Evolutionary conservation across 192 early-diverging fungal genomes (phyloP).

Genomic region (Coemansia aciculifera): DNA sequence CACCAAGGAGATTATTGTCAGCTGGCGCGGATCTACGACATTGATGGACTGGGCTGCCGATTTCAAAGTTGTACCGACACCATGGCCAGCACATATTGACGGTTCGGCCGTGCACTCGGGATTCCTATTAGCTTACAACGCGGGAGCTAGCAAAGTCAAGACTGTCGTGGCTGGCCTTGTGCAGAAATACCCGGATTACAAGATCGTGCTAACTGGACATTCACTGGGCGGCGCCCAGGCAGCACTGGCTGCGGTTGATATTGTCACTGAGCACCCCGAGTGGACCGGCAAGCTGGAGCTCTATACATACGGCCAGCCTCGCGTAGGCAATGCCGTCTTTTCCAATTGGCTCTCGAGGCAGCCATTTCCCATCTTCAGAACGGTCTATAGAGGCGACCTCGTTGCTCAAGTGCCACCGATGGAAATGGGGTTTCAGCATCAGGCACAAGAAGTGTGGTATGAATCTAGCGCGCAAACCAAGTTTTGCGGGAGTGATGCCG

Average conservation of each 20-base stretch:
- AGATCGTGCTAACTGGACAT: slow-evolving; percentile 40
- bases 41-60: slow-evolving; percentile 35
- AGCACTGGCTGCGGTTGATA: slow-evolving; percentile 24
- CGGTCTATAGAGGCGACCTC: slow-evolving; percentile 16
- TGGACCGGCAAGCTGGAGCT: slow-evolving; percentile 15
- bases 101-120: slow-evolving; percentile 46
- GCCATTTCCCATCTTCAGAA: slow-evolving; percentile 16
- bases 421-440: slow-evolving; percentile 24
- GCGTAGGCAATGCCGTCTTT: slow-evolving; percentile 44
- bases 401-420: slow-evolving; percentile 17
- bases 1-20: slow-evolving; percentile 23
- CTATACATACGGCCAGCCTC: slow-evolving; percentile 50
- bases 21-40: slow-evolving; percentile 31
- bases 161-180: slow-evolving; percentile 21
- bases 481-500: slow-evolving; percentile 19
- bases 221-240: slow-evolving; percentile 50
- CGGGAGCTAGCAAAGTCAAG: slow-evolving; percentile 1
- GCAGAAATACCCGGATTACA: slow-evolving; percentile 37
- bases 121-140: slow-evolving; percentile 38
- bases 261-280: slow-evolving; percentile 21
- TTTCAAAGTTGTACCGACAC: slow-evolving; percentile 16
- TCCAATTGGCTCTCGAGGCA: slow-evolving; percentile 18
- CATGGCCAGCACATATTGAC: slow-evolving; percentile 28
- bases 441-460: slow-evolving; percentile 29
- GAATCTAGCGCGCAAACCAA: not conserved